Evolutionary conservation across 805 yeast species (phyloP), one percentile per base, ranked within the genome.

Genomic region (Tanozyma kutaoensis): DNA sequence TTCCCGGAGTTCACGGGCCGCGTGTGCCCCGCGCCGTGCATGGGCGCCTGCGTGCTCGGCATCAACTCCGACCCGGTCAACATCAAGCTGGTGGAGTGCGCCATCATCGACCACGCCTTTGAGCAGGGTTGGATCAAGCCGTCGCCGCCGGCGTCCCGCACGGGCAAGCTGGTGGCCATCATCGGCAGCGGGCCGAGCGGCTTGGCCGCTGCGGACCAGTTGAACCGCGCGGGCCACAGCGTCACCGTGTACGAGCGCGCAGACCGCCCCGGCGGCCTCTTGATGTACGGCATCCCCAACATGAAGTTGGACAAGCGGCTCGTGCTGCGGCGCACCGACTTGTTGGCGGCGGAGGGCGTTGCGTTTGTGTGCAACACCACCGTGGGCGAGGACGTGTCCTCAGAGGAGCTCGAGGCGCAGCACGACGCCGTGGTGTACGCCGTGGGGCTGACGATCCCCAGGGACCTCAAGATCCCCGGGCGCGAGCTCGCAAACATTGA

Each of bases 251-350:
- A 77, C 52, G 98, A 88, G 61, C 74, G 97, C 51, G 66, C 86
- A 28, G 96, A 91, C 59, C 73, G 96, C 53, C 79, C 88, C 26
- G 98, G 98, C 66, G 98, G 98, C 31, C 66, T 88, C 50, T 57
- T 88, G 60, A 91, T 91, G 97, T 88, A 88, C 55, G 98, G 98
- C 72, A 88, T 88, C 58, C 98, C 98, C 42, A 88, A 88, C 66
- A 88, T 88, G 98, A 88, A 88, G 63, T 68, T 88, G 43, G 98
- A 88, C 57, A 88, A 88, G 66, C 63, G 76, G 14, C 71, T 91
- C 48, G 95, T 88, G 33, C 80, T 84, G 62, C 75, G 97, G 50
- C 84, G 97, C 66, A 69, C 91, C 31, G 93, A 88, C 48, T 64
- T 91, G 50, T 61, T 88, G 66, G 79, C 67, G 17, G 94, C 82